Base-by-base conservation (phyloP, 805 yeast species). In the Lipomyces lipofer region DNA sequence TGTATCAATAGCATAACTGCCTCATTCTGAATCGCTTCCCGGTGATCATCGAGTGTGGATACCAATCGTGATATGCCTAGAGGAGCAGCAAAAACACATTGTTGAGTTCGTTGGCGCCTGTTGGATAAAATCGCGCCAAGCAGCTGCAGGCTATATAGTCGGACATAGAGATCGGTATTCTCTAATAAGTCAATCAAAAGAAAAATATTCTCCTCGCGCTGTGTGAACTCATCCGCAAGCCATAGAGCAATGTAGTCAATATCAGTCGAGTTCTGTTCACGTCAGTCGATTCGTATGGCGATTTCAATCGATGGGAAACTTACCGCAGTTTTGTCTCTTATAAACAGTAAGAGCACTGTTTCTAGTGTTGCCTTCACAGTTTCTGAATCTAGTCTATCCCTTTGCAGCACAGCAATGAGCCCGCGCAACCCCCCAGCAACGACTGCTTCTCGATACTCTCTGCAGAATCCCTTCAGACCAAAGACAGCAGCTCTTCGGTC, bases 181-280 rank as follows among this genome's bases (percentile, higher is more conserved):
- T 76, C 74, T 24, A 78, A 73, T 7, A 84, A 67, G 24, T 84
- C 81, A 6, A 84, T 67, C 22, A 78, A 65, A 17, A 78, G 73
- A 15, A 78, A 66, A 12, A 80, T 73, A 43, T 78, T 78, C 9
- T 74, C 76, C 30, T 71, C 70, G 36, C 68, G 68, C 64, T 87
- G 91, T 1, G 91, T 86, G 63, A 94, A 74, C 65, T 89, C 97
- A 70, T 94, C 99, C 0, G 98, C 89, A 29, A 94, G 87, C 96
- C 97, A 91, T 52, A 91, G 72, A 0, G 97, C 87, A 61, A 94
- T 87, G 65, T 89, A 95, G 67, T 91, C 98, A 10, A 82, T 80
- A 2, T 72, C 62, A 21, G 68, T 66, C 3, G 74, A 69, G 79
- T 47, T 52, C 51, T 39, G 40, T n/a, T 8, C 22, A 27, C 36